These are phyloP conservation scores for Takakia lepidozioides DNA, from an alignment of 225 moss, liverwort and hornwort genomes.

Conservation along the genomic window DNA sequence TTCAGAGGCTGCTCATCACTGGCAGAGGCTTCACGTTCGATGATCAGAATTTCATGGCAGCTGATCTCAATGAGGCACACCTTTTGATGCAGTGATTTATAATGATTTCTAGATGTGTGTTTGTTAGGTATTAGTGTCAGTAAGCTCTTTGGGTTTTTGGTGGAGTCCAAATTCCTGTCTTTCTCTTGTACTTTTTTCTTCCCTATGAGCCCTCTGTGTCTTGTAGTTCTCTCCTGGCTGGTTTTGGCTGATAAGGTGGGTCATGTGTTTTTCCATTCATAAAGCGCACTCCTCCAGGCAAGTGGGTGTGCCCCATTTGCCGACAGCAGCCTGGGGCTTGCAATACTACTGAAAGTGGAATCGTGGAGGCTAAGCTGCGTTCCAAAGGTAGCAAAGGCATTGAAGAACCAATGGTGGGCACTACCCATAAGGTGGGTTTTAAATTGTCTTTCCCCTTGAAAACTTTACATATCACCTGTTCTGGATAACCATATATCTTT, in stretches of 20 bases:
- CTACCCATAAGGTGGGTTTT: conserved; percentile 49
- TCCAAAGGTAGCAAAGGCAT: conserved; percentile 34
- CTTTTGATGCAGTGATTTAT: too few relatives aligned
- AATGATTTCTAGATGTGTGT: too few relatives aligned
- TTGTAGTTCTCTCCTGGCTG: too few relatives aligned
- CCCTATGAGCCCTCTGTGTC: too few relatives aligned
- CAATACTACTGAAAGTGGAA: conserved; percentile 31
- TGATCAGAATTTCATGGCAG: too few relatives aligned
- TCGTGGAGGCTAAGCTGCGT: conserved; percentile 55
- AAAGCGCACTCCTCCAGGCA: conserved; percentile 94
- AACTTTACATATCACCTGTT: neutral
- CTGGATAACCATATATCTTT: neutral
- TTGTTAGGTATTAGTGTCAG: too few relatives aligned
- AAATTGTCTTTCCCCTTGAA: conserved; percentile 14
- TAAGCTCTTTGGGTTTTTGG: too few relatives aligned
- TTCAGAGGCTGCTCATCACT: too few relatives aligned
- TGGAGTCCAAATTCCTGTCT: too few relatives aligned
- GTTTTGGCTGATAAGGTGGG: conserved; percentile 5
- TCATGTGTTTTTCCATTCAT: conserved; percentile 12
- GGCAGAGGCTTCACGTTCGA: too few relatives aligned
- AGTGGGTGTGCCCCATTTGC: conserved; percentile 89
- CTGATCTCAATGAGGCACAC: too few relatives aligned
- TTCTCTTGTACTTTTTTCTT: too few relatives aligned
- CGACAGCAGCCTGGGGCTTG: conserved; percentile 48
- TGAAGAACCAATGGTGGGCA: conserved; percentile 36